These are phyloP conservation scores for Cladosporium velox DNA, from an alignment of 2,329 filamentous ascomycete species.

Conservation along the genomic window DNA sequence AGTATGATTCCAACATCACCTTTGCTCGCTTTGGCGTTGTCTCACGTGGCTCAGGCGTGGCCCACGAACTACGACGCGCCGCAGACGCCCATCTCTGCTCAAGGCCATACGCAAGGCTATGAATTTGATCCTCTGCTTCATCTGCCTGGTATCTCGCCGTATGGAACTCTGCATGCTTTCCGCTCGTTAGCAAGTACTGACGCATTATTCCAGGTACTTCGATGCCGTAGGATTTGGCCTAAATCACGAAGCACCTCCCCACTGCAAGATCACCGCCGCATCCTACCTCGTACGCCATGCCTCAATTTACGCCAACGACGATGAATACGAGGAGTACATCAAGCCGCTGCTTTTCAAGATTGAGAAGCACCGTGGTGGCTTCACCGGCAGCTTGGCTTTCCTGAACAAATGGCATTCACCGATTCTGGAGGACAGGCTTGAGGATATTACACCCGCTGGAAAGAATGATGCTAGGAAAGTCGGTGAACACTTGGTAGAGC, in stretches of 20 bases:
- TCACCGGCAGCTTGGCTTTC: constrained; percentile 21
- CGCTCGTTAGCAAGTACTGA: background rate
- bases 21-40: constrained; percentile 7
- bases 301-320: constrained; percentile 62
- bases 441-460: constrained; percentile 26
- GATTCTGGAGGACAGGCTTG: constrained; percentile 23
- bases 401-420: constrained; percentile 23
- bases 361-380: constrained; percentile 23
- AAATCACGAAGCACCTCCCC: constrained; percentile 48
- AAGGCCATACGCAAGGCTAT: constrained; percentile 23
- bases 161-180: background rate
- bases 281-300: constrained; percentile 62
- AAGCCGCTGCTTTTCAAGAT: constrained; percentile 52
- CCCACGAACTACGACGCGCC: background rate
- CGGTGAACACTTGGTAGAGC: constrained; percentile 22
- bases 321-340: constrained; percentile 60
- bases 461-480: constrained; percentile 23
- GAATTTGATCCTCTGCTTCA: constrained; percentile 58
- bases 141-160: constrained; percentile 56
- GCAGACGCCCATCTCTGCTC: constrained; percentile 17
- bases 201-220: constrained; percentile 45
- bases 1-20: constrained; percentile 4
- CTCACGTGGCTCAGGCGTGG: constrained; percentile 18
- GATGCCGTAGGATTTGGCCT: constrained; percentile 43
- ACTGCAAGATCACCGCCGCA: constrained; percentile 54